Evolutionary conservation across 306 rosid species (phyloP).

Genomic region (Vicia sativa): DNA sequence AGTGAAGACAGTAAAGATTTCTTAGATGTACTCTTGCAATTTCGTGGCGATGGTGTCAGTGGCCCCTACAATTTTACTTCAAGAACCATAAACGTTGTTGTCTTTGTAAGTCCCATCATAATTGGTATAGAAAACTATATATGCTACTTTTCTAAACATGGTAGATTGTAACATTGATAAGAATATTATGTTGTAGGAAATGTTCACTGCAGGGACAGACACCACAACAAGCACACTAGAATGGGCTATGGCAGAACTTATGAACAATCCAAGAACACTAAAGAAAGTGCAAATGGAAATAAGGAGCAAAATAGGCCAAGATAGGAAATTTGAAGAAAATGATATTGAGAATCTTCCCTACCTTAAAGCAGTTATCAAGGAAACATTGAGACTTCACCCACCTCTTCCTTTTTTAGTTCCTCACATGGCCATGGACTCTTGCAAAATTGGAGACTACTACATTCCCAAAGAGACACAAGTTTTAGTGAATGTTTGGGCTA

Average conservation of each 20-base stretch:
- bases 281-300: conserved; percentile 68
- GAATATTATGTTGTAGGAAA: conserved; percentile 57
- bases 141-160: background rate
- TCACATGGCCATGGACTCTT: conserved; percentile 74
- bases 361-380: conserved; percentile 77
- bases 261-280: conserved; percentile 63
- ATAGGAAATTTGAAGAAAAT: conserved; percentile 57
- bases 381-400: conserved; percentile 87
- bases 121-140: background rate
- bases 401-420: conserved; percentile 95
- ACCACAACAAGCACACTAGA: conserved; percentile 85
- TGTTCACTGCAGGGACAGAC: conserved; percentile 90
- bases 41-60: conserved; percentile 53
- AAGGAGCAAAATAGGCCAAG: conserved; percentile 45
- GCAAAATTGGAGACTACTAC: conserved; percentile 56
- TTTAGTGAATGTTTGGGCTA: conserved; percentile 91
- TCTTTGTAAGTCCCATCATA: conserved; percentile 40
- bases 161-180: background rate
- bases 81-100: conserved; percentile 54
- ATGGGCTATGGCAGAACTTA: conserved; percentile 92
- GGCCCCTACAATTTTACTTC: conserved; percentile 36
- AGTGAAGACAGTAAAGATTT: conserved; percentile 53
- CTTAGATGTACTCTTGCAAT: conserved; percentile 71
- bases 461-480: conserved; percentile 78
- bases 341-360: conserved; percentile 74